Conservation (phyloP, 2,329 filamentous ascomycete species). For the Didymellaceae sp. region DNA sequence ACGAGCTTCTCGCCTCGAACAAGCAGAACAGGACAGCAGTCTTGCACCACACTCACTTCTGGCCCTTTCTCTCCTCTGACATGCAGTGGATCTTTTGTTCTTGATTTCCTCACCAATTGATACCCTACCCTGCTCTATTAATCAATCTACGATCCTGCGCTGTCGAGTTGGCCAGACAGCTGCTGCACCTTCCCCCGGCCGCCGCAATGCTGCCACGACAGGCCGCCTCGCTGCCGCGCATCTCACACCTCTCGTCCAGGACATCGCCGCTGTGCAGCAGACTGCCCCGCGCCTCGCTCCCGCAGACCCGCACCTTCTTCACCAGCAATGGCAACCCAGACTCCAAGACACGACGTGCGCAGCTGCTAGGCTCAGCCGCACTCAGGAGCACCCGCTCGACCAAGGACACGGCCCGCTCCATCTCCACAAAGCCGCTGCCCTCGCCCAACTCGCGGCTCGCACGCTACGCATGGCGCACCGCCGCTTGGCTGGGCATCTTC, state of each 20-base stretch:
- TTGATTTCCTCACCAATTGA: slow-evolving; percentile 8
- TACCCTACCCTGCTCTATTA: background rate
- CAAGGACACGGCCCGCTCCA: slow-evolving; percentile 29
- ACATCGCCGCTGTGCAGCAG: slow-evolving; percentile 22
- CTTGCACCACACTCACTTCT: slow-evolving; percentile 7
- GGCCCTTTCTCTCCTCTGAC: background rate
- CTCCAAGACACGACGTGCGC: slow-evolving; percentile 29
- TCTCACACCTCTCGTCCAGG: slow-evolving; percentile 27
- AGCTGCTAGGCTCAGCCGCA: slow-evolving; percentile 25
- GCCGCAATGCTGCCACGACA: slow-evolving; percentile 41
- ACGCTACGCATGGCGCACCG: slow-evolving; percentile 70
- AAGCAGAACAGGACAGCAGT: slow-evolving; percentile 3
- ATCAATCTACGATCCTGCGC: too few species aligned
- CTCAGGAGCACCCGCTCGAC: slow-evolving; percentile 28
- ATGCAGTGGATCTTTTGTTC: background rate
- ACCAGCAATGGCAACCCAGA: slow-evolving; percentile 36
- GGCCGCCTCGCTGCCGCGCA: slow-evolving; percentile 38
- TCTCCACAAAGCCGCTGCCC: slow-evolving; percentile 43
- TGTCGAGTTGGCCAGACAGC: slow-evolving; percentile 7
- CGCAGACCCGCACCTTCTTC: slow-evolving; percentile 34
- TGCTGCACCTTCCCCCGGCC: slow-evolving; percentile 6
- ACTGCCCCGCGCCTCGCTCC: slow-evolving; percentile 13
- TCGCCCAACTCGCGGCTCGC: slow-evolving; percentile 46
- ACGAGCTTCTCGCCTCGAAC: background rate
- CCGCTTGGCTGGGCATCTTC: slow-evolving; percentile 77